A percentile compares a stretch with the other conserved stretches of the same genome.
Conservation (phyloP, 306 rosid species). For the Amphicarpaea edgeworthii region DNA sequence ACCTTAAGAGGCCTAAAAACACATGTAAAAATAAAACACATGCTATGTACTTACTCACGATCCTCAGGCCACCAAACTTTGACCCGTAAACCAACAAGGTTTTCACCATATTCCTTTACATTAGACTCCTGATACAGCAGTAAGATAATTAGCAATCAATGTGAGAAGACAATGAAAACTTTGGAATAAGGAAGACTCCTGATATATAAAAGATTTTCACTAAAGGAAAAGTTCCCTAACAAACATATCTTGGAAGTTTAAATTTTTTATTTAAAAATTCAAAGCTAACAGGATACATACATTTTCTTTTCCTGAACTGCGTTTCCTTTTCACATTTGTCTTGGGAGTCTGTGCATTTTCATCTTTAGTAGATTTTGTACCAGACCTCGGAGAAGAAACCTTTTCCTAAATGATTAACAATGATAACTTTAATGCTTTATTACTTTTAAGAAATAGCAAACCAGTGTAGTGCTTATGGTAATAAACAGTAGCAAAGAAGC, state of each 20-base stretch:
- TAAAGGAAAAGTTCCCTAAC: conserved; percentile 1
- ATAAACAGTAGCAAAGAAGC: conserved; percentile 24
- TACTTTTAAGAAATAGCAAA: background rate
- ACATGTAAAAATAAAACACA: conserved; percentile 29
- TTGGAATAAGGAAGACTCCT: conserved; percentile 29
- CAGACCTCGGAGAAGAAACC: conserved; percentile 59
- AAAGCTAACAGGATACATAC: conserved; percentile 43
- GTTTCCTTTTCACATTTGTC: conserved; percentile 73
- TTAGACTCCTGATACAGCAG: conserved; percentile 58
- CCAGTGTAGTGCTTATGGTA: background rate
- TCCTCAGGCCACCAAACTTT: conserved; percentile 95
- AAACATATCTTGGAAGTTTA: background rate
- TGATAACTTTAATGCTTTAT: background rate
- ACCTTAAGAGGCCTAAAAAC: conserved; percentile 19
- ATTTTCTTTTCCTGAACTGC: conserved; percentile 61
- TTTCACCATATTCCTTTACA: conserved; percentile 57
- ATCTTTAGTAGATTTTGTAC: conserved; percentile 54
- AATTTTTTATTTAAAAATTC: conserved; percentile 3
- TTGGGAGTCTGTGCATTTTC: conserved; percentile 58
- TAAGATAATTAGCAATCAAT: conserved; percentile 28
- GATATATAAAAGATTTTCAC: conserved; percentile 19
- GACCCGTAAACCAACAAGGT: conserved; percentile 68
- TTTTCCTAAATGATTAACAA: conserved; percentile 57
- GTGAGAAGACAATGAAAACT: conserved; percentile 28
- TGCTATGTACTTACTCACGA: conserved; percentile 62